These are phyloP conservation scores for Desmodesmus armatus DNA, from an alignment of 139 green algal genomes.

Conservation along the genomic window DNA sequence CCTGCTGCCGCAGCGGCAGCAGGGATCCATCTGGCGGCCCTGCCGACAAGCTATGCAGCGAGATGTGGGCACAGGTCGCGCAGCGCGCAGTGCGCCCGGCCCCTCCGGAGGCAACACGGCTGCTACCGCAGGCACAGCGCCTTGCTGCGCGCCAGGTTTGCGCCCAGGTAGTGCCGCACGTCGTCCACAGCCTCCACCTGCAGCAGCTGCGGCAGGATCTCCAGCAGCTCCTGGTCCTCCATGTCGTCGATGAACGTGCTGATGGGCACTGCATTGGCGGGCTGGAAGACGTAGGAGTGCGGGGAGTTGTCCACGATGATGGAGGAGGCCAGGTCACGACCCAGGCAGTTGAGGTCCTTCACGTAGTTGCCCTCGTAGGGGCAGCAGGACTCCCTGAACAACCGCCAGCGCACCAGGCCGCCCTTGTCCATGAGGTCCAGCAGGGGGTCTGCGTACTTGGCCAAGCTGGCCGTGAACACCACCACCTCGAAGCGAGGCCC, in stretches of 20 bases:
- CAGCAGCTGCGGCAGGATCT: constrained; percentile 86
- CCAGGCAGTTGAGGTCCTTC: constrained; percentile 89
- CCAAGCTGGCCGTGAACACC: constrained; percentile 94
- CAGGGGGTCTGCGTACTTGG: constrained; percentile 93
- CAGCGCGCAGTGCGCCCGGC: too few species aligned
- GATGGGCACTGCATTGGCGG: constrained; percentile 95
- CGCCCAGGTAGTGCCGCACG: constrained; percentile 68
- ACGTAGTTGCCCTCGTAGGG: constrained; percentile 76
- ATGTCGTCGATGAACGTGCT: constrained; percentile 95
- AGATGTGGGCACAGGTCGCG: too few species aligned
- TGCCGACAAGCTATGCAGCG: too few species aligned
- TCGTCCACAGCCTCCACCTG: constrained; percentile 73
- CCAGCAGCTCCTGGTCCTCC: constrained; percentile 90
- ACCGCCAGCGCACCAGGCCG: constrained; percentile 83
- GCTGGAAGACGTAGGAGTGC: constrained; percentile 97
- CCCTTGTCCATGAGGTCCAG: constrained; percentile 89
- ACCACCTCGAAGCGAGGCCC: constrained; percentile 88
- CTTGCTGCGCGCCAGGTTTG: too few species aligned
- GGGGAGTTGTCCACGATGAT: constrained; percentile 99
- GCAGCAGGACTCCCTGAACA: constrained; percentile 95
- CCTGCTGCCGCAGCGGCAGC: too few species aligned
- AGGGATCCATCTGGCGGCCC: too few species aligned
- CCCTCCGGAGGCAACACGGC: too few species aligned
- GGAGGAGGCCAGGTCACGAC: constrained; percentile 78
- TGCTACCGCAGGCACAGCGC: too few species aligned